phyloP scores from a whole-genome alignment of 1,284 basidiomycete species.

The Ganoderma meredithae region DNA sequence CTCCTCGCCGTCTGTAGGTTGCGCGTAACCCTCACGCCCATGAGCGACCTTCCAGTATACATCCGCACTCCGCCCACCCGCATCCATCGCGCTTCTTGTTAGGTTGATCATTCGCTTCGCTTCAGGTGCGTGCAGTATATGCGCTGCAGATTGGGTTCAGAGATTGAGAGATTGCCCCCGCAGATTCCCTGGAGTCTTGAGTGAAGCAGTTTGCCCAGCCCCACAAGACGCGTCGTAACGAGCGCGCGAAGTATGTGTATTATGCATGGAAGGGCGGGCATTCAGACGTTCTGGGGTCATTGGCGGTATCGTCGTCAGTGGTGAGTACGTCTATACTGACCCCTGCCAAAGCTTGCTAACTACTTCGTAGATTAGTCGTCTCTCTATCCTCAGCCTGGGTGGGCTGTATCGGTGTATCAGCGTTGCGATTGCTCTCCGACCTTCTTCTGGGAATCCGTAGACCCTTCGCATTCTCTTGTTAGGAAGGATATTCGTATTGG shows the following conservation, averaged over 20 bases:
- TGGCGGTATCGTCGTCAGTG: not conserved
- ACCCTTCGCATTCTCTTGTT: not conserved
- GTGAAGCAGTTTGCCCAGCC: conserved; percentile 64
- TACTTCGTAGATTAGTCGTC: not conserved
- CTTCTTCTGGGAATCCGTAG: not conserved
- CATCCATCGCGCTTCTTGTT: conserved; percentile 80
- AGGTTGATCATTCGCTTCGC: conserved; percentile 63
- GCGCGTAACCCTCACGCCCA: conserved; percentile 22
- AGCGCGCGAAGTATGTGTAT: conserved; percentile 71
- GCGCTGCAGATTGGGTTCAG: conserved; percentile 26
- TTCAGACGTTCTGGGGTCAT: conserved; percentile 1
- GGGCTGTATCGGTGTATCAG: not conserved
- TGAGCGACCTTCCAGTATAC: conserved; percentile 58
- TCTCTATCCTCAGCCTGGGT: not conserved
- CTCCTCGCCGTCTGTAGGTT: conserved; percentile 13
- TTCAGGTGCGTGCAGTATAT: conserved; percentile 46
- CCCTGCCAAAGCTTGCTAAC: not conserved
- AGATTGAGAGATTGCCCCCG: conserved; percentile 25
- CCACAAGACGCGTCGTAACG: conserved; percentile 74
- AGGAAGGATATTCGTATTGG: not conserved
- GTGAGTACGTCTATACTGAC: not conserved
- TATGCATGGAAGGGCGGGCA: conserved; percentile 61
- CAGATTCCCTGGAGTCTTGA: conserved; percentile 45
- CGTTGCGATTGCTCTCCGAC: not conserved
- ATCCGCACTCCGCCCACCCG: conserved; percentile 73